Conservation (phyloP, 2,329 filamentous ascomycete species). For the Penicillium sclerotigenum region DNA sequence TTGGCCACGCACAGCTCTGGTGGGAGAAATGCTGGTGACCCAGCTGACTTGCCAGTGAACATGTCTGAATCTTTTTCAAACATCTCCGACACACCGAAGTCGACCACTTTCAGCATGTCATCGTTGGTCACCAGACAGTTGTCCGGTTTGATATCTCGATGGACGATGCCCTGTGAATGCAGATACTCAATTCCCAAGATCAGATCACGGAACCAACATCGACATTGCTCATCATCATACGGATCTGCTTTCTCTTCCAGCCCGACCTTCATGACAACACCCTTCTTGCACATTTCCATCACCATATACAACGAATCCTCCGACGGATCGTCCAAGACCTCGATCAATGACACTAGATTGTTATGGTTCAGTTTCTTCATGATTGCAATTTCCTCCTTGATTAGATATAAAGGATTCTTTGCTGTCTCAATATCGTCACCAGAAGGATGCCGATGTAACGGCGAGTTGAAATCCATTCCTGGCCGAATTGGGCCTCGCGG, state of each 20-base stretch:
- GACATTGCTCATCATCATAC: constrained; percentile 76
- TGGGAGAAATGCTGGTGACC: constrained; percentile 89
- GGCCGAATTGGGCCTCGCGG: constrained; percentile 54
- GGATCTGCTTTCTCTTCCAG: constrained; percentile 79
- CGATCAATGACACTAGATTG: constrained; percentile 88
- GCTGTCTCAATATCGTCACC: constrained; percentile 51
- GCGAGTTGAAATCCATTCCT: constrained; percentile 61
- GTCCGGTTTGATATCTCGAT: constrained; percentile 96
- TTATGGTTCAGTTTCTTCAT: constrained; percentile 98
- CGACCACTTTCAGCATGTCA: constrained; percentile 92
- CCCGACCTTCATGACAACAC: constrained; percentile 93
- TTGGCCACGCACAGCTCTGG: constrained; percentile 85
- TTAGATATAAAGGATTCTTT: constrained; percentile 76
- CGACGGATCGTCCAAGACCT: constrained; percentile 91
- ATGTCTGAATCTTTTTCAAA: constrained; percentile 86
- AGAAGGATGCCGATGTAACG: constrained; percentile 59
- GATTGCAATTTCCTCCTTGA: constrained; percentile 94
- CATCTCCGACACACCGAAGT: constrained; percentile 99
- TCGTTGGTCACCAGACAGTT: constrained; percentile 88
- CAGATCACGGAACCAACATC: constrained; percentile 91
- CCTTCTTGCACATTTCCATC: constrained; percentile 97
- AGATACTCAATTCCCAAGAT: constrained; percentile 94
- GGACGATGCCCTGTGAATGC: constrained; percentile 89
- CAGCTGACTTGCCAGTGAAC: constrained; percentile 88
- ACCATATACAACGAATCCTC: constrained; percentile 99